Base-by-base conservation (phyloP, 2,329 filamentous ascomycete species). In the Dactylonectria estremocensis region DNA sequence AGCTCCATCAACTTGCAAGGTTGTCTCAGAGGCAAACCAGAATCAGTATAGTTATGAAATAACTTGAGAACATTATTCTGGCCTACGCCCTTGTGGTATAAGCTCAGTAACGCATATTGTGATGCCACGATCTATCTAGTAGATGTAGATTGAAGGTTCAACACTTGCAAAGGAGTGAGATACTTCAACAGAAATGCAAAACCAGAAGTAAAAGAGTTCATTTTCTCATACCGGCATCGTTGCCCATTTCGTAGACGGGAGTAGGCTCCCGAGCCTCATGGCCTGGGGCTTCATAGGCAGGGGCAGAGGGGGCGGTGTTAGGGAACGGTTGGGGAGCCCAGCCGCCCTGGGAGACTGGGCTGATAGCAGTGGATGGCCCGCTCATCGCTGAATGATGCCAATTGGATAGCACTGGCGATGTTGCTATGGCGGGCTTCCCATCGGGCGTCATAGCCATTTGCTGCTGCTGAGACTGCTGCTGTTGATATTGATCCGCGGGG, bases 301-400 rank as follows among this genome's bases (percentile, higher is more conserved):
- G 49, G 13, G 49, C 28, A 11, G 28, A 24, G 28, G 28, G 24
- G 24, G 7, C 24, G 24, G 24, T 28, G 24, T 28, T n/a, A 33
- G 49, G 24, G 9, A 33, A 52, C 4, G 49, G 9, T 13, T 71
- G 65, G 5, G 22, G 49, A 9, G 31, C 18, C 69, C 69, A 71
- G 2, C 49, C 55, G 6, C 61, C 53, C 13, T 59, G 35, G n/a
- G 69, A 63, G 8, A 61, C 66, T n/a, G 69, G 69, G 2, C 69
- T 69, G 31, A 35, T 40, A 16, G 45, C 45, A 5, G 61, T 37
- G 43, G 13, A 61, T 11, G 58, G 57, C 9, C 45, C 43, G 1
- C 55, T 64, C 1, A 62, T 37, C 22, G 59, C 58, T 0, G 66
- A 71, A 3, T 64, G 61, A 1, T 59, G 56, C 69, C 69, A 71